Base-by-base conservation (phyloP, 495 filamentous ascomycete species). In the Penicillium egyptiacum region DNA sequence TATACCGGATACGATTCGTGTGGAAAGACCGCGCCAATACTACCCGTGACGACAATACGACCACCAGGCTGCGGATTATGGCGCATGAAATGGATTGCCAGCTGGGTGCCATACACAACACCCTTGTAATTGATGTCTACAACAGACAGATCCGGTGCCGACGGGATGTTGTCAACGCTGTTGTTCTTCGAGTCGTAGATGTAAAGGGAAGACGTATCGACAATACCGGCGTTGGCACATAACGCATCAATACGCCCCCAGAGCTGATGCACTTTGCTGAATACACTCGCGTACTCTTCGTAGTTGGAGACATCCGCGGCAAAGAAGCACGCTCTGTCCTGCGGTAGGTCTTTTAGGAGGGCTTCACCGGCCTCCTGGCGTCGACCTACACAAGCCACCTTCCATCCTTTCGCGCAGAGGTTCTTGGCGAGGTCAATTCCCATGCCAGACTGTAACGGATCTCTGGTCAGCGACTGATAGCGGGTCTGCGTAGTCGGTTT, bases 21-120 rank as follows among this genome's bases (percentile, higher is more conserved):
- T 3, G 68, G 68, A 19, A 69, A 67, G 1, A 71, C 37, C 2
- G 37, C 53, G 4, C 61, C 66, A 51, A 71, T 69, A 37, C 66
- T 69, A 2, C 66, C 55, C 3, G 68, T 71, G 3, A 69, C 63
- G 16, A 71, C 59, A 31, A 71, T 65, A 16, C 55, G 53, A 14
- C 68, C 68, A 1, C 66, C 68, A 10, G 66, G 59, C 22, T 61
- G 55, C 17, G 64, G 58, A 43, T 71, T 71, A 40, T 65, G 51
- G 16, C 66, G 61, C 68, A 71, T 71, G 45, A 71, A 69, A 41
- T 71, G 68, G n/a, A 58, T 65, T 4, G 68, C 68, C 30, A 71
- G 40, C 26, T 64, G 61, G 16, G 58, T 65, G 2, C 63, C 62
- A 33, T 71, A 65, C 6, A 71, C 43, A n/a, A 71, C 64, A 1